These are phyloP conservation scores for Bacidia rubella DNA, from an alignment of 495 filamentous ascomycete species.

Conservation along the genomic window DNA sequence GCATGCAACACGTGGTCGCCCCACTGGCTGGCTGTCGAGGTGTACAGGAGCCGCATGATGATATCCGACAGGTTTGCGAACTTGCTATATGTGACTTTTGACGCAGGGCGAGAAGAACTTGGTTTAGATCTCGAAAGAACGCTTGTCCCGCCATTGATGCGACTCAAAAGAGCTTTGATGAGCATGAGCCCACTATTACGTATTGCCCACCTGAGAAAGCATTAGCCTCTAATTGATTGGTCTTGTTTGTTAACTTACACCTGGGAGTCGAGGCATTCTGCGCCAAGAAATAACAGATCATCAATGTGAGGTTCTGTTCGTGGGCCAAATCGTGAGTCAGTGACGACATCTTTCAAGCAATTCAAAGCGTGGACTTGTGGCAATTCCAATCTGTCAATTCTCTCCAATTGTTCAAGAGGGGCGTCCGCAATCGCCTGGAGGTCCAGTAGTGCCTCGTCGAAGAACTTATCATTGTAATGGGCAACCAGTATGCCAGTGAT, in stretches of 20 bases:
- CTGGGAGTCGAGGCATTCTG: slow-evolving; percentile 50
- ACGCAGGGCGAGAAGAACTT: slow-evolving; percentile 11
- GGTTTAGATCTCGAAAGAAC: slow-evolving; percentile 9
- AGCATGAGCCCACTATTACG: slow-evolving; percentile 87
- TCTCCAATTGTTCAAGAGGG: slow-evolving; percentile 32
- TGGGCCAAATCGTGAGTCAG: slow-evolving; percentile 53
- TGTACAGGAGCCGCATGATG: slow-evolving; percentile 49
- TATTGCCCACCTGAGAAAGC: slow-evolving; percentile 61
- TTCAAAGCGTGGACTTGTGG: slow-evolving; percentile 93
- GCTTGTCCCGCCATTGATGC: slow-evolving; percentile 22
- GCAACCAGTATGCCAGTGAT: slow-evolving; percentile 62
- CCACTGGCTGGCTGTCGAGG: background rate
- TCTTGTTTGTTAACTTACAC: slow-evolving; percentile 33
- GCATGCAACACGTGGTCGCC: slow-evolving; percentile 1
- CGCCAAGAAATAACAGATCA: slow-evolving; percentile 58
- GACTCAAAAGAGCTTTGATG: slow-evolving; percentile 66
- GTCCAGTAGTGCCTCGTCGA: slow-evolving; percentile 37
- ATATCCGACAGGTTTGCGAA: slow-evolving; percentile 58
- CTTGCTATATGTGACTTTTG: slow-evolving; percentile 38
- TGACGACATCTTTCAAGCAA: slow-evolving; percentile 77
- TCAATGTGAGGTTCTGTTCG: slow-evolving; percentile 56
- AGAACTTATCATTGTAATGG: slow-evolving; percentile 28
- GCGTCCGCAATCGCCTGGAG: slow-evolving; percentile 43
- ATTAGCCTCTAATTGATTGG: slow-evolving; percentile 11
- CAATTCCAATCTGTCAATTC: slow-evolving; percentile 42